Conservation (phyloP, 2,329 filamentous ascomycete genomes). For the Botrytis byssoidea region DNA sequence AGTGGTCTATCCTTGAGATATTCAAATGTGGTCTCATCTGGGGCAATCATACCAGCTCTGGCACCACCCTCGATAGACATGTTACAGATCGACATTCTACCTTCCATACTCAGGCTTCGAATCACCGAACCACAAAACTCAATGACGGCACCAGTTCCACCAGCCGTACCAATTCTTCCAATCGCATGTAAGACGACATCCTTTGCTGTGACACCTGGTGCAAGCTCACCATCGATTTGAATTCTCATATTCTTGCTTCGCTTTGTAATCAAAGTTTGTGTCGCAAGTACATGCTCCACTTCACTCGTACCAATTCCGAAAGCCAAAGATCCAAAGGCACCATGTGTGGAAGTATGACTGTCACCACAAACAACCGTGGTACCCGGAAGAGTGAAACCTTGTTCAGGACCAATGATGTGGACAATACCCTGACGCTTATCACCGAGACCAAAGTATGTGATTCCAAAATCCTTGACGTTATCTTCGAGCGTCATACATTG, state of each 20-base stretch:
- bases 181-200: constrained; percentile 93
- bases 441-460: constrained; percentile 95
- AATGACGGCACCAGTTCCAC: constrained; percentile 90
- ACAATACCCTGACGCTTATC: constrained; percentile 98
- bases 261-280: constrained; percentile 91
- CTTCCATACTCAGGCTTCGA: constrained; percentile 86
- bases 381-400: constrained; percentile 95
- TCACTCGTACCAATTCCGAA: constrained; percentile 98
- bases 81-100: constrained; percentile 98
- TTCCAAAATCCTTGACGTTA: constrained; percentile 93
- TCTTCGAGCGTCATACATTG: constrained; percentile 96
- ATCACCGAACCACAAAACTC: constrained; percentile 98
- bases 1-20: constrained; percentile 91
- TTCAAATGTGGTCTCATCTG: constrained; percentile 89
- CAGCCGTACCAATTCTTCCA: constrained; percentile 89
- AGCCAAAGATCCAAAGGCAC: constrained; percentile 89
- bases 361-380: constrained; percentile 98
- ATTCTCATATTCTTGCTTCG: constrained; percentile 99
- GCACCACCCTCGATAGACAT: constrained; percentile 98
- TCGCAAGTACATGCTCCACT: constrained; percentile 96
- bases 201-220: constrained; percentile 91
- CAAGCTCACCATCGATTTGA: constrained; percentile 86
- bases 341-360: constrained; percentile 96
- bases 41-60: constrained; percentile 93
- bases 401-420: constrained; percentile 96